These are phyloP conservation scores for Dendrocalamus latiflorus DNA, from an alignment of 202 grass and related monocot species.

Conservation along the genomic window DNA sequence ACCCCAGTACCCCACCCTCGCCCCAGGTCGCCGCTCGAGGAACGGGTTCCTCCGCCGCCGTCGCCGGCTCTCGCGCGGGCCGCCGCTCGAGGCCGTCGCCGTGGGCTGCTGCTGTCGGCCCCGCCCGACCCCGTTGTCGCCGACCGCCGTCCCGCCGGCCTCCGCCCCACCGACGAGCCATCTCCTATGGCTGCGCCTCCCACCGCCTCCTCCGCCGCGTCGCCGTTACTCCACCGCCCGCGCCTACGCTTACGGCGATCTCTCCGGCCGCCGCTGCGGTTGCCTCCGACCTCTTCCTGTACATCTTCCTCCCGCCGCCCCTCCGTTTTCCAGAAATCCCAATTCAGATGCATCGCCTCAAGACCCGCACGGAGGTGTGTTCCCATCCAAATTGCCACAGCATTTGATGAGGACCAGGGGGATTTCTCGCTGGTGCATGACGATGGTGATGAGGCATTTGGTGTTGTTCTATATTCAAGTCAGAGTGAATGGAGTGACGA, in stretches of 20 bases:
- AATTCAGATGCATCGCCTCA: not conserved
- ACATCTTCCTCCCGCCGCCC: not conserved
- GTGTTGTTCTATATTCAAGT: slow-evolving; percentile 35
- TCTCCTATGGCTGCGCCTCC: slow-evolving; percentile 12
- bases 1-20: too few species aligned
- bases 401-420: slow-evolving; percentile 44
- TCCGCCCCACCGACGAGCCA: not conserved
- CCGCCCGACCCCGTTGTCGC: too few species aligned
- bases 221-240: not conserved
- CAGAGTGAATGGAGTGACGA: slow-evolving; percentile 75
- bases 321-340: not conserved
- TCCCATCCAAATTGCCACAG: not conserved
- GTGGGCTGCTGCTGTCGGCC: too few species aligned
- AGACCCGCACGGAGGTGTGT: not conserved
- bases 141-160: too few species aligned
- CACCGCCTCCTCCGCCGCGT: not conserved
- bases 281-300: not conserved
- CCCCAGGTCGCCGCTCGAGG: too few species aligned
- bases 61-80: too few species aligned
- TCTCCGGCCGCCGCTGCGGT: slow-evolving; percentile 5
- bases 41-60: too few species aligned
- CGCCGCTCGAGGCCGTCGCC: too few species aligned
- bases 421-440: slow-evolving; percentile 36
- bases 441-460: slow-evolving; percentile 23
- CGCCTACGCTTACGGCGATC: slow-evolving; percentile 12